Percentiles rank a stretch among this genome's conserved stretches.
These are phyloP conservation scores for Yamadazyma sp. DNA, from an alignment of 805 yeast genomes.

Conservation along the genomic window DNA sequence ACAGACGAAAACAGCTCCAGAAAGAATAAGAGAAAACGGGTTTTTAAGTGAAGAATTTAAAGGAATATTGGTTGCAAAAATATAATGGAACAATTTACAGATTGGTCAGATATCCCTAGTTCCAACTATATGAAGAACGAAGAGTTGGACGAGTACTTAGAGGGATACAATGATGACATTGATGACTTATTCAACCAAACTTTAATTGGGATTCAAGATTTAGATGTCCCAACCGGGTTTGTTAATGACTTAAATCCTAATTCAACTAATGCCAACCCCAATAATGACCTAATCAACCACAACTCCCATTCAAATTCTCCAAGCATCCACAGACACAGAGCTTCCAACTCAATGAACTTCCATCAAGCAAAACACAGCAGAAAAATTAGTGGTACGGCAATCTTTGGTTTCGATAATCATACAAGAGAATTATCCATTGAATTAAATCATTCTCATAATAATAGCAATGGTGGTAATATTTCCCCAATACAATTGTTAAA, in stretches of 20 bases:
- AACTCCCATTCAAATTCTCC: neutral
- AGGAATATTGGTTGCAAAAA: neutral
- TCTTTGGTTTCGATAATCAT: conserved; percentile 70
- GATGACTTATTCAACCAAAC: conserved; percentile 58
- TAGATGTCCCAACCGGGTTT: conserved; percentile 57
- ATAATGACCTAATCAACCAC: conserved; percentile 2
- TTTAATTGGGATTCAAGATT: conserved; percentile 53
- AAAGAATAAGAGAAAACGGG: too few species aligned
- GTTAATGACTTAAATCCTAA: conserved; percentile 20
- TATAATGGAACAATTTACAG: conserved; percentile 21
- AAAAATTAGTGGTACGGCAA: conserved; percentile 74
- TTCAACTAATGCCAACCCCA: too few species aligned
- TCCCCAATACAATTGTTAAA: conserved; percentile 32
- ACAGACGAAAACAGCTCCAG: too few species aligned
- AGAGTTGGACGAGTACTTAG: conserved; percentile 46
- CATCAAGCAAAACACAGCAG: conserved; percentile 46
- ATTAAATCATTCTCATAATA: conserved; percentile 14
- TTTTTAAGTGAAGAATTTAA: too few species aligned
- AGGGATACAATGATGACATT: conserved; percentile 46
- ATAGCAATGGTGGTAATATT: conserved; percentile 22
- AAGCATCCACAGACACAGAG: conserved; percentile 3
- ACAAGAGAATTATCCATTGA: conserved; percentile 62
- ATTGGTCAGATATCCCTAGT: conserved; percentile 26
- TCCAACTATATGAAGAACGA: conserved; percentile 52
- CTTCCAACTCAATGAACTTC: conserved; percentile 12